Evolutionary conservation across 2,329 filamentous ascomycete genomes (phyloP).

Genomic region (Microsporum ferrugineum): DNA sequence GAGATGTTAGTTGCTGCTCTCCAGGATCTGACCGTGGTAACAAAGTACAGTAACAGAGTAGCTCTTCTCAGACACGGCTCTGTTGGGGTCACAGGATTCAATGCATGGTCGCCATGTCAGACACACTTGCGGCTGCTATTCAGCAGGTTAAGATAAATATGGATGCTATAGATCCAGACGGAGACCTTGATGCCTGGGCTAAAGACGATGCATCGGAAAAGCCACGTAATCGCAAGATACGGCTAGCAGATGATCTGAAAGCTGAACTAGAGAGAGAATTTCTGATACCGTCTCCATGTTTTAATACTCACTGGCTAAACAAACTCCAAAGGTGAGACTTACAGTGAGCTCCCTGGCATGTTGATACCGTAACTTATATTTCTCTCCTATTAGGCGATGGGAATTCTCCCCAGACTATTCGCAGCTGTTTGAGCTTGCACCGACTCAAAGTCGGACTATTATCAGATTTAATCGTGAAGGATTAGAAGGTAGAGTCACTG

Average conservation of each 20-base stretch:
- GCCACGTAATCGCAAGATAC: constrained; percentile 12
- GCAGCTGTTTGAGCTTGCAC: constrained; percentile 75
- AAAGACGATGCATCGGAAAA: not conserved
- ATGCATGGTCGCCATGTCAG: constrained; percentile 3
- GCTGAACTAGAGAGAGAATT: constrained; percentile 63
- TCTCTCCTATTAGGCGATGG: constrained; percentile 47
- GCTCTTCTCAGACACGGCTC: not conserved
- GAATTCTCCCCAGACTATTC: constrained; percentile 67
- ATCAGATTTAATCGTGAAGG: constrained; percentile 86
- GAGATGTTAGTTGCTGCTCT: not conserved
- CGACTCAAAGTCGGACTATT: constrained; percentile 87
- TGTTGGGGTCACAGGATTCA: too few relatives aligned
- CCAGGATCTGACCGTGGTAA: not conserved
- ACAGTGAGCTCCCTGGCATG: not conserved
- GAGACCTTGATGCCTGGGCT: constrained; percentile 8
- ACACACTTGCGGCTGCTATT: constrained; percentile 8
- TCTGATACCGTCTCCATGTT: constrained; percentile 64
- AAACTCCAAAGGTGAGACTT: constrained; percentile 53
- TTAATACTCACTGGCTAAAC: constrained; percentile 79
- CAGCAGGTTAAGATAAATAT: constrained; percentile 6
- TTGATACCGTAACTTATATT: constrained; percentile 7
- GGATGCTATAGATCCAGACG: constrained; percentile 4
- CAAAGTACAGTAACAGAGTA: not conserved
- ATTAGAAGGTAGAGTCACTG: constrained; percentile 80
- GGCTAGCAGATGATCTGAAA: constrained; percentile 53